A percentile compares a stretch with the other conserved stretches of the same genome.
Evolutionary conservation across 2,329 filamentous ascomycete genomes (phyloP).

Genomic region (Trichoderma sp.): DNA sequence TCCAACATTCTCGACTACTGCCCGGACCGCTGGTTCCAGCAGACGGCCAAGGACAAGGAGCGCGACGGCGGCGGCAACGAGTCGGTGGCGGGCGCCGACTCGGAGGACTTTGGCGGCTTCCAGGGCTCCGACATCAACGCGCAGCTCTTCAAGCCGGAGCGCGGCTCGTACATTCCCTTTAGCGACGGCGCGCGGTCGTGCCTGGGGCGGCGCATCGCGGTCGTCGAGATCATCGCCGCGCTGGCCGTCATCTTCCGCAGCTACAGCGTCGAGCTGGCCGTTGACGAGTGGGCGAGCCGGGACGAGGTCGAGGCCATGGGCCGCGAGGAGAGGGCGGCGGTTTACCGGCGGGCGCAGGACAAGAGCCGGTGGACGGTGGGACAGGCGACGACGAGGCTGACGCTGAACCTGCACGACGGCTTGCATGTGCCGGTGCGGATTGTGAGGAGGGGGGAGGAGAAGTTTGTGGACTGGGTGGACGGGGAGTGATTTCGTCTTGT

Average conservation of each 20-base stretch:
- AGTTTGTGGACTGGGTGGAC: constrained; percentile 55
- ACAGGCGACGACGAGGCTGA: constrained; percentile 65
- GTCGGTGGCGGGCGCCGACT: constrained; percentile 40
- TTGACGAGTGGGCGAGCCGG: constrained; percentile 60
- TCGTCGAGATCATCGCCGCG: constrained; percentile 60
- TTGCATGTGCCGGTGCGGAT: constrained; percentile 66
- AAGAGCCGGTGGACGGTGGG: constrained; percentile 56
- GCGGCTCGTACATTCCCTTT: constrained; percentile 62
- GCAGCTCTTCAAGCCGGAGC: constrained; percentile 60
- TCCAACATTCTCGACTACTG: constrained; percentile 68
- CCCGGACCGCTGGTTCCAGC: constrained; percentile 71
- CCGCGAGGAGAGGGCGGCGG: constrained; percentile 45
- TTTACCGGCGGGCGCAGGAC: constrained; percentile 65
- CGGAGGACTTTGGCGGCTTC: constrained; percentile 61
- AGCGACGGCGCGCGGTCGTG: constrained; percentile 61
- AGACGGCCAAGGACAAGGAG: constrained; percentile 33
- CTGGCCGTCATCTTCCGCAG: constrained; percentile 58
- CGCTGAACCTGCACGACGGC: constrained; percentile 66
- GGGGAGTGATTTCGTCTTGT: constrained; percentile 6
- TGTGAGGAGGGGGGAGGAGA: constrained; percentile 69
- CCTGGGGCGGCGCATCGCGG: constrained; percentile 59
- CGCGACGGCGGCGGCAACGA: constrained; percentile 36
- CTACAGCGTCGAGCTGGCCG: constrained; percentile 71
- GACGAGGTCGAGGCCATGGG: constrained; percentile 57
- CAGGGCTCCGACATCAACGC: constrained; percentile 63